A percentile compares a stretch with the other conserved stretches of the same genome.
These are phyloP conservation scores for Macrotyloma uniflorum DNA, from an alignment of 306 rosid genomes.

Conservation along the genomic window DNA sequence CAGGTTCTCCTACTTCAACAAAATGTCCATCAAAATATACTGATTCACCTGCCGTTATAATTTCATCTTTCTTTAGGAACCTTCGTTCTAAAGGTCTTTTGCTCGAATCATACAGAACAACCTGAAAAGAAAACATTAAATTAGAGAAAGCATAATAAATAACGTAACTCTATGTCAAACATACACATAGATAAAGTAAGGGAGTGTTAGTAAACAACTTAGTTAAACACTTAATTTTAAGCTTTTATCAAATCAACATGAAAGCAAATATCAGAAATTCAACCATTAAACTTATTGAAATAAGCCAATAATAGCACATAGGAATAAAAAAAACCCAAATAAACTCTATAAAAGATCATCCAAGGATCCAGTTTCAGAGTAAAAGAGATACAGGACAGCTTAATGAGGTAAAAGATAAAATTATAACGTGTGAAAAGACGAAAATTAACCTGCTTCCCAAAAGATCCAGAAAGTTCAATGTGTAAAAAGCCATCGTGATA, in stretches of 20 bases:
- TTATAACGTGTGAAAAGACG: neutral
- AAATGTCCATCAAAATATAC: slow-evolving; percentile 65
- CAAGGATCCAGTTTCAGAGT: slow-evolving; percentile 22
- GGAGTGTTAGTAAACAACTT: neutral
- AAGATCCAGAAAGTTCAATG: slow-evolving; percentile 56
- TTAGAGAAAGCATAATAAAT: slow-evolving; percentile 13
- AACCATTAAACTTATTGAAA: neutral
- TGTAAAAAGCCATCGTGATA: slow-evolving; percentile 73
- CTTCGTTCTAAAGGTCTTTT: slow-evolving; percentile 59
- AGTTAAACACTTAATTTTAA: neutral
- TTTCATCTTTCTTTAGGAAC: slow-evolving; percentile 68
- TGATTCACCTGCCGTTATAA: slow-evolving; percentile 57
- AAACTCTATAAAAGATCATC: neutral
- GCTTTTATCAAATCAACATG: neutral
- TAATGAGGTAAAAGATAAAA: slow-evolving; percentile 18
- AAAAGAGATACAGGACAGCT: slow-evolving; percentile 5
- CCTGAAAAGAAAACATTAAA: slow-evolving; percentile 49
- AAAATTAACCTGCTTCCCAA: slow-evolving; percentile 65
- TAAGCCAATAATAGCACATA: neutral
- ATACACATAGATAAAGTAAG: neutral
- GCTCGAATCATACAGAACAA: slow-evolving; percentile 61
- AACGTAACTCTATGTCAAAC: neutral
- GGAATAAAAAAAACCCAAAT: neutral
- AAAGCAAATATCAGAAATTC: neutral
- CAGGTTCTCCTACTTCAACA: slow-evolving; percentile 68